Evolutionary conservation across 768 basidiomycete genomes (phyloP).

Genomic region (Russula sp.): DNA sequence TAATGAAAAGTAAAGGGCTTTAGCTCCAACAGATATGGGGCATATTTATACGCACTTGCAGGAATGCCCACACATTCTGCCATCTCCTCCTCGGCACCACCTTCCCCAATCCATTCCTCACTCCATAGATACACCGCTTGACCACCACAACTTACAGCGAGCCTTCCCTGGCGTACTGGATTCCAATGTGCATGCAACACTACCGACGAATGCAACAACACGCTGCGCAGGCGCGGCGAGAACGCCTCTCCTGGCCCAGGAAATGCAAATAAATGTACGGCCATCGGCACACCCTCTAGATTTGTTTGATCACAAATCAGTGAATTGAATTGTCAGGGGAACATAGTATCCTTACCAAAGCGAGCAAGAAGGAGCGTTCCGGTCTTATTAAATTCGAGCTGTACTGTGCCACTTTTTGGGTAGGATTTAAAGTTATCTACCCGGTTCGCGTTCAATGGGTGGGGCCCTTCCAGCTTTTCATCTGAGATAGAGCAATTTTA

Average conservation of each 20-base stretch:
- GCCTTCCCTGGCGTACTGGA: conserved; percentile 65
- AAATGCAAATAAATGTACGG: conserved; percentile 66
- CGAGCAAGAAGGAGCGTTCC: conserved; percentile 69
- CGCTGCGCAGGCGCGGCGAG: conserved; percentile 52
- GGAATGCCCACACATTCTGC: conserved; percentile 90
- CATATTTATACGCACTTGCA: conserved; percentile 48
- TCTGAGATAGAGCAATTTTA: conserved; percentile 35
- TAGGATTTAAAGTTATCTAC: conserved; percentile 54
- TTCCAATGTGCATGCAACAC: conserved; percentile 74
- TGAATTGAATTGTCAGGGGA: background rate
- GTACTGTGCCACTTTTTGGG: conserved; percentile 59
- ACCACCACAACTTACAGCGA: conserved; percentile 60
- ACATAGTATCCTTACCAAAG: conserved; percentile 46
- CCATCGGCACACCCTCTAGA: conserved; percentile 55
- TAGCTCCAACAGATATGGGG: background rate
- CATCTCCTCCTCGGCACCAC: conserved; percentile 58
- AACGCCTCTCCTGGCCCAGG: conserved; percentile 52
- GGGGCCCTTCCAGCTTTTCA: conserved; percentile 53
- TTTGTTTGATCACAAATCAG: conserved; percentile 18
- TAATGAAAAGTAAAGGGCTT: background rate
- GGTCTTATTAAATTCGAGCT: conserved; percentile 76
- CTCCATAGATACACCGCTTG: conserved; percentile 73
- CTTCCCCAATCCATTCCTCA: conserved; percentile 64
- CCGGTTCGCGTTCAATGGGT: conserved; percentile 42
- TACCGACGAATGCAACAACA: conserved; percentile 57